Evolutionary conservation across 306 rosid species (phyloP).

Genomic region (Medicago truncatula): MtrunA17r5.0-ANR NC_053045.1:3792501-3793000

Average conservation of each 20-base stretch:
- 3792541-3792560: no score
- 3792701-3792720: no score
- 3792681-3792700: no score
- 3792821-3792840: neutral
- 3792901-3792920: conserved; percentile 18
- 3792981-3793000: conserved; percentile 8
- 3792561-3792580: no score
- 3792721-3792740: neutral
- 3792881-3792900: conserved; percentile 7
- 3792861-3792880: conserved; percentile 9
- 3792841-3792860: neutral
- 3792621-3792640: no score
- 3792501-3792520: no score
- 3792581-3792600: no score
- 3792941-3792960: neutral
- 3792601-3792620: no score
- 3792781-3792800: conserved; percentile 2
- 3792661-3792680: no score
- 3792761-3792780: neutral
- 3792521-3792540: no score
- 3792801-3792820: conserved; percentile 15
- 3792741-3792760: neutral
- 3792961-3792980: conserved; percentile 20
- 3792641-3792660: no score
- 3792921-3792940: conserved; percentile 20